Evolutionary conservation across 108 stramenopile species (phyloP).

Genomic region (Skeletonema grethae): DNA sequence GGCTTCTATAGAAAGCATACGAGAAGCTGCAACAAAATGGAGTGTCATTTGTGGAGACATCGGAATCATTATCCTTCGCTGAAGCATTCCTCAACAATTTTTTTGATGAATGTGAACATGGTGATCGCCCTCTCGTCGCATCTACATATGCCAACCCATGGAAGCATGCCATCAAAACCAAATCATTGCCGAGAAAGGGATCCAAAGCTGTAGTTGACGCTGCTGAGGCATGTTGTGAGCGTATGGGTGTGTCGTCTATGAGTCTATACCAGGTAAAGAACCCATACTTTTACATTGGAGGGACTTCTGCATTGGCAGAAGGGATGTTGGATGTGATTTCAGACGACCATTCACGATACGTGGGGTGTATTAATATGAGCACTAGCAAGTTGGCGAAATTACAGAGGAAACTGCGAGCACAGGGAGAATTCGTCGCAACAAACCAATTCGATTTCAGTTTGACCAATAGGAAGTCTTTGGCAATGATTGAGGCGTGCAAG

Average conservation of each 20-base stretch:
- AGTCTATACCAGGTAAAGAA: slow-evolving; percentile 68
- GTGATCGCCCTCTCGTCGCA: slow-evolving; percentile 44
- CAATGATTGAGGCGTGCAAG: slow-evolving; percentile 78
- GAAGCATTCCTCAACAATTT: slow-evolving; percentile 60
- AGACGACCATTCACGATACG: slow-evolving; percentile 48
- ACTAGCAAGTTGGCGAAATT: slow-evolving; percentile 42
- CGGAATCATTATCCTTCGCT: slow-evolving; percentile 58
- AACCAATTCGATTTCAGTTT: slow-evolving; percentile 83
- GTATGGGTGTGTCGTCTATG: slow-evolving; percentile 53
- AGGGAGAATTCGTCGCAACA: slow-evolving; percentile 47
- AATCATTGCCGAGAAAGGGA: slow-evolving; percentile 34
- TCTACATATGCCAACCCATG: slow-evolving; percentile 54
- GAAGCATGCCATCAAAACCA: slow-evolving; percentile 35
- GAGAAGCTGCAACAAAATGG: slow-evolving; percentile 63
- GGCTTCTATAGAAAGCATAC: slow-evolving; percentile 56
- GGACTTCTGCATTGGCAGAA: slow-evolving; percentile 49
- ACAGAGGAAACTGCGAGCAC: slow-evolving; percentile 25
- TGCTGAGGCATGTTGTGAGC: slow-evolving; percentile 55
- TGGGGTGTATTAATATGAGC: slow-evolving; percentile 47
- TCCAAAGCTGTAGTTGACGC: slow-evolving; percentile 40
- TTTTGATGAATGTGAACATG: slow-evolving; percentile 41
- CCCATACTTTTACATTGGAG: slow-evolving; percentile 68
- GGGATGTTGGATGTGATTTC: slow-evolving; percentile 48
- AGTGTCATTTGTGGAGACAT: slow-evolving; percentile 75
- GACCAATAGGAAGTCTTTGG: slow-evolving; percentile 68